These are phyloP conservation scores for Hyaloscypha finlandica DNA, from an alignment of 495 filamentous ascomycete genomes.

Conservation along the genomic window DNA sequence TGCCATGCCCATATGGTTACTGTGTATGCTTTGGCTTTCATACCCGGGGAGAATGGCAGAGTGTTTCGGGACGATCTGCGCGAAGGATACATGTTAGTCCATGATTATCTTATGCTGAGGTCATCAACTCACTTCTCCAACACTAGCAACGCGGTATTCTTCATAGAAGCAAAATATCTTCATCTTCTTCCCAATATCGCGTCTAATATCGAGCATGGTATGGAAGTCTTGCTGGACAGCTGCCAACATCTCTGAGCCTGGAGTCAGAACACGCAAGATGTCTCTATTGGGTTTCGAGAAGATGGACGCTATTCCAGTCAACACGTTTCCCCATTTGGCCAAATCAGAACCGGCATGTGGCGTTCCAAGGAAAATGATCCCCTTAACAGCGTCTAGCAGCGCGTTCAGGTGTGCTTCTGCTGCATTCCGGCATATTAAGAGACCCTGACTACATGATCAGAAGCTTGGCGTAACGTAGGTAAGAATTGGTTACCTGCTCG, in stretches of 20 bases:
- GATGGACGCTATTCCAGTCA: background rate
- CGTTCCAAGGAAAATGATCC: background rate
- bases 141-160: background rate
- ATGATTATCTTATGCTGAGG: background rate
- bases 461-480: too few species aligned
- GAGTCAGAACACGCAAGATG: background rate
- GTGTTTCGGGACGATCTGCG: background rate
- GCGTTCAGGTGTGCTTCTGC: background rate
- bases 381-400: background rate
- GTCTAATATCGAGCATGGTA: background rate
- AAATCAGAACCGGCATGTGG: background rate
- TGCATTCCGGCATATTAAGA: background rate
- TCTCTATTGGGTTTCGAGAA: background rate
- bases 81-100: background rate
- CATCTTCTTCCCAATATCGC: background rate
- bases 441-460: too few species aligned
- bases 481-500: background rate
- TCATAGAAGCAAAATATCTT: background rate
- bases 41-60: background rate
- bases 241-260: background rate
- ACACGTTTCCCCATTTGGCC: background rate
- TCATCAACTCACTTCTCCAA: background rate
- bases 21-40: background rate
- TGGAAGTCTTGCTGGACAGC: background rate
- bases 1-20: background rate